phyloP scores from a whole-genome alignment of 2,329 filamentous ascomycete genomes.

The Sphaerostilbella broomeana region DNA sequence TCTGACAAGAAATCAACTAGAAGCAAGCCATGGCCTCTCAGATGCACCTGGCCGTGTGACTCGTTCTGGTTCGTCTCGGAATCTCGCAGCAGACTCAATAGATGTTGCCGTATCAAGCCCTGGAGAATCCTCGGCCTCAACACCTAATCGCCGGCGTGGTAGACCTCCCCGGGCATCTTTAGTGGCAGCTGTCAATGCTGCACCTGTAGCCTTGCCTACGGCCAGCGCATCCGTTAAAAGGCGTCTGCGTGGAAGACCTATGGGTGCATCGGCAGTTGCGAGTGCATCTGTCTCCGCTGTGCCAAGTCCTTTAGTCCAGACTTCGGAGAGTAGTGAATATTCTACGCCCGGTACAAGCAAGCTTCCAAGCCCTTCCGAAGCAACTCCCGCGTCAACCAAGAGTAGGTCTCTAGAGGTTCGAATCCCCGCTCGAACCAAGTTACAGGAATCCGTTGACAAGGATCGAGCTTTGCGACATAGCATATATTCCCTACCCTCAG shows the following conservation, averaged over 20 bases:
- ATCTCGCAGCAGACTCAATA: constrained; percentile 4
- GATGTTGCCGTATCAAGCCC: not conserved
- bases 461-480: constrained; percentile 33
- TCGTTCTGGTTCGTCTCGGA: constrained; percentile 20
- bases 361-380: constrained; percentile 28
- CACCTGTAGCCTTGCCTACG: constrained; percentile 9
- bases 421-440: constrained; percentile 18
- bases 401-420: constrained; percentile 24
- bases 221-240: constrained; percentile 4
- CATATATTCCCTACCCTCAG: constrained; percentile 42
- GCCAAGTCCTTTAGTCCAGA: constrained; percentile 24
- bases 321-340: constrained; percentile 27
- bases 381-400: constrained; percentile 10
- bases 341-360: constrained; percentile 34
- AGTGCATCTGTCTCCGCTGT: constrained; percentile 29
- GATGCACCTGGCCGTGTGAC: constrained; percentile 19
- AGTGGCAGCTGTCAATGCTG: constrained; percentile 13
- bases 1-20: not conserved
- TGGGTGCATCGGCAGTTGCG: constrained; percentile 3
- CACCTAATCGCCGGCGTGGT: constrained; percentile 16
- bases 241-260: constrained; percentile 13
- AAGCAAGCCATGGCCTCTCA: not conserved
- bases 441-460: constrained; percentile 16
- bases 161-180: constrained; percentile 18
- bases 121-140: not conserved